phyloP scores from a whole-genome alignment of 192 early-diverging fungal genomes.

The Backusella westeae region DNA sequence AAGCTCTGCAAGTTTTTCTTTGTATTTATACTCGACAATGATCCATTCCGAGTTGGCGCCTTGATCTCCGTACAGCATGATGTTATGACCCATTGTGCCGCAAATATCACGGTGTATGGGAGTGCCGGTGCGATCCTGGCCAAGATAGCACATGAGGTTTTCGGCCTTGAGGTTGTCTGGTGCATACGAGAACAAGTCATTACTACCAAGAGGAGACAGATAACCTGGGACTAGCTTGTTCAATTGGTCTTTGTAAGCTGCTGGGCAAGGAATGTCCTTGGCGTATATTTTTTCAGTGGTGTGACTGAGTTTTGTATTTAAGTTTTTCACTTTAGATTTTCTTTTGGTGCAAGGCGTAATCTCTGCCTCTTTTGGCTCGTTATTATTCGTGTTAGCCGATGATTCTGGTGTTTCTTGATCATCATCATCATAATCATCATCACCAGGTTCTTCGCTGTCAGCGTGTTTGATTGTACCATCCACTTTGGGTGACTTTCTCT shows the following conservation, averaged over 20 bases:
- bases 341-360: background rate
- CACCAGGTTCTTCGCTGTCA: background rate
- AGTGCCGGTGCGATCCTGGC: constrained; percentile 21
- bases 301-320: background rate
- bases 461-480: background rate
- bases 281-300: constrained; percentile 11
- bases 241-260: constrained; percentile 1
- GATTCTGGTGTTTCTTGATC: background rate
- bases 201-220: constrained; percentile 17
- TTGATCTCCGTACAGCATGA: constrained; percentile 24
- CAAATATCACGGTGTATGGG: constrained; percentile 29
- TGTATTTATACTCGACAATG: constrained; percentile 6
- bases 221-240: constrained; percentile 16
- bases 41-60: constrained; percentile 23
- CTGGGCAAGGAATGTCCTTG: constrained; percentile 28
- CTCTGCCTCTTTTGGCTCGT: background rate
- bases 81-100: constrained; percentile 36
- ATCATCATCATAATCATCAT: background rate
- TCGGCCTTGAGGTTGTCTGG: constrained; percentile 20
- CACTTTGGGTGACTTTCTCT: background rate
- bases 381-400: background rate
- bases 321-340: background rate
- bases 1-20: background rate
- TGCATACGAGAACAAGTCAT: constrained; percentile 21
- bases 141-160: constrained; percentile 38